These are phyloP conservation scores for Hevea brasiliensis DNA, from an alignment of 345 rosid genomes.

Conservation along the genomic window DNA sequence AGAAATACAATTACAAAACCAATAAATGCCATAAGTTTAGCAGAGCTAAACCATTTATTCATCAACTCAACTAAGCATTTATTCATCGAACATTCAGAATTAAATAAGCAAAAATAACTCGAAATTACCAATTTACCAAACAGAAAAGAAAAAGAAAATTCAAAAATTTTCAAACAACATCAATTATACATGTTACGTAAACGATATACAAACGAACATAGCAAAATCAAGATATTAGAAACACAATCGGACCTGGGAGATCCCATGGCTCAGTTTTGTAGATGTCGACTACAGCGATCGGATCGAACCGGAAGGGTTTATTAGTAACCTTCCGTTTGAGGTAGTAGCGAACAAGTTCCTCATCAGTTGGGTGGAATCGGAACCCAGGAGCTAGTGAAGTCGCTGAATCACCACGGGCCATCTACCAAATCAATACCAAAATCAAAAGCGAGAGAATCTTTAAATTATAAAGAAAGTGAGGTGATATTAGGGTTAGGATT, in stretches of 20 bases:
- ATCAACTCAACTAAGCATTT: too few relatives aligned
- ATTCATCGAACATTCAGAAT: too few relatives aligned
- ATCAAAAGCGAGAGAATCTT: neutral
- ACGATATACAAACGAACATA: too few relatives aligned
- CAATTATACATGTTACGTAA: too few relatives aligned
- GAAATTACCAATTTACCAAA: neutral
- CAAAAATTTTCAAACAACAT: too few relatives aligned
- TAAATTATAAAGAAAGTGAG: too few relatives aligned
- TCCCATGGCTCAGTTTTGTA: slow-evolving; percentile 96
- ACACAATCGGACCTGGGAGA: slow-evolving; percentile 71
- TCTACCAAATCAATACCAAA: slow-evolving; percentile 1
- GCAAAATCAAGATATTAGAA: too few relatives aligned
- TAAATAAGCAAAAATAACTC: too few relatives aligned
- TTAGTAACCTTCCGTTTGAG: slow-evolving; percentile 77
- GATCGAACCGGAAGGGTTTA: slow-evolving; percentile 66
- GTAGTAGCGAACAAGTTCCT: slow-evolving; percentile 90
- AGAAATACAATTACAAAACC: neutral
- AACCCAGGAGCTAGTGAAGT: slow-evolving; percentile 84
- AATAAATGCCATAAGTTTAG: neutral
- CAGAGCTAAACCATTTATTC: too few relatives aligned
- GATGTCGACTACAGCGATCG: slow-evolving; percentile 70
- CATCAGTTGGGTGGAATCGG: slow-evolving; percentile 96
- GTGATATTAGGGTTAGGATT: too few relatives aligned
- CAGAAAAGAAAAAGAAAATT: too few relatives aligned
- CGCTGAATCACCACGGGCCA: slow-evolving; percentile 53